Base-by-base conservation (phyloP, 1,139 yeast species). In the Saccharomyces hybrid region DNA sequence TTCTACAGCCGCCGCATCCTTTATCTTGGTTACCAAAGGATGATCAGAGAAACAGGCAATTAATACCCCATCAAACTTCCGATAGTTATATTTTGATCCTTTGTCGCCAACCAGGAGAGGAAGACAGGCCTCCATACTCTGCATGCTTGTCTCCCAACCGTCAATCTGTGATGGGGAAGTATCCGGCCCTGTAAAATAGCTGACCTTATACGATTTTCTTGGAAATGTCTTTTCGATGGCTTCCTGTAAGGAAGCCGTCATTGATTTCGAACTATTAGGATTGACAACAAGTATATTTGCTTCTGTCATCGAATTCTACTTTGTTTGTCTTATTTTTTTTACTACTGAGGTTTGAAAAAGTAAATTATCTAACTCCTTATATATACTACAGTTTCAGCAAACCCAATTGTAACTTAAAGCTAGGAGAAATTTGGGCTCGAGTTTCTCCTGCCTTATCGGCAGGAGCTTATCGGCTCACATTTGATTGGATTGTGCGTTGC, bases 41-140 rank as follows among this genome's bases (percentile, higher is more conserved):
- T 88, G 96, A 64, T 87, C 89, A 3, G 93, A 85, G 65, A 82
- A 88, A 66, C 96, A 88, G 51, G 90, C 84, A 0, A 88, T 76
- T 50, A 88, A 72, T 58, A 81, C 81, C 1, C 87, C 95, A 63
- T 84, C 89, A 50, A 51, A 62, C 11, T 52, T 56, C 14, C 49
- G 49, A 49, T 56, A 61, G 64, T 78, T 81, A 23, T 69, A 56
- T 2, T 67, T 62, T 7, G 77, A 61, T 28, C 70, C 64, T 3
- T 67, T 56, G 14, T 70, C 71, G 13, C 70, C 71, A 14, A 70
- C 59, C 41, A 84, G 65, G 51, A 78, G 82, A 23, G 79, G 78
- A 48, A 84, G 67, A 52, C 88, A 85, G 1, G 77, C 81, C 20
- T 75, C 70, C 34, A 81, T 79, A 1, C 93, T 85, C 23, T 67